Evolutionary conservation across 331 rosid genomes (phyloP).

Genomic region (Quercus phellos): DNA sequence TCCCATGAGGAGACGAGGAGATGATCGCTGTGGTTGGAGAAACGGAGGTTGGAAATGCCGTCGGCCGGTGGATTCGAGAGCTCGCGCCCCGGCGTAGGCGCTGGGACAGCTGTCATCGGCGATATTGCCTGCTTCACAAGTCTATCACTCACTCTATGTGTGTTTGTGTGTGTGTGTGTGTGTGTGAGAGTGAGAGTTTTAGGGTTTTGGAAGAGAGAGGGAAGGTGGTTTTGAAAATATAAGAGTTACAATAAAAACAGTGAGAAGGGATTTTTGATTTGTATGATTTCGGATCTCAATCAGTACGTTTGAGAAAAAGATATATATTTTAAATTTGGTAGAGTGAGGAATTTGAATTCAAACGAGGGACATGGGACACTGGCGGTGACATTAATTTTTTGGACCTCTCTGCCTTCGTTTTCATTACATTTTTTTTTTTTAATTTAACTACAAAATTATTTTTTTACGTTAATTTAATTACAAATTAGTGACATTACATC

Average conservation of each 20-base stretch:
- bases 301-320: too few relatives aligned
- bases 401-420: neutral
- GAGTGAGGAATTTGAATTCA: neutral
- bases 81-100: slow-evolving; percentile 72
- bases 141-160: too few relatives aligned
- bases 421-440: too few relatives aligned
- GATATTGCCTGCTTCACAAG: neutral
- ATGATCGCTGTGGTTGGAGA: slow-evolving; percentile 86
- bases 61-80: slow-evolving; percentile 77
- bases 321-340: neutral
- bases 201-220: slow-evolving; percentile 30
- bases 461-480: too few relatives aligned
- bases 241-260: neutral
- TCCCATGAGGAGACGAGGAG: slow-evolving; percentile 97
- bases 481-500: too few relatives aligned
- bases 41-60: slow-evolving; percentile 89
- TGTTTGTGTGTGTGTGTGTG: neutral
- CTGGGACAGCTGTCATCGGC: slow-evolving; percentile 43
- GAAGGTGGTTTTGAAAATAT: slow-evolving; percentile 3
- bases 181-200: neutral
- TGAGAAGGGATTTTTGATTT: neutral
- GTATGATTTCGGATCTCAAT: neutral
- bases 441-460: too few relatives aligned
- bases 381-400: neutral
- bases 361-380: neutral